Conservation (phyloP, 768 basidiomycete genomes). For the Epithele typhae region DNA sequence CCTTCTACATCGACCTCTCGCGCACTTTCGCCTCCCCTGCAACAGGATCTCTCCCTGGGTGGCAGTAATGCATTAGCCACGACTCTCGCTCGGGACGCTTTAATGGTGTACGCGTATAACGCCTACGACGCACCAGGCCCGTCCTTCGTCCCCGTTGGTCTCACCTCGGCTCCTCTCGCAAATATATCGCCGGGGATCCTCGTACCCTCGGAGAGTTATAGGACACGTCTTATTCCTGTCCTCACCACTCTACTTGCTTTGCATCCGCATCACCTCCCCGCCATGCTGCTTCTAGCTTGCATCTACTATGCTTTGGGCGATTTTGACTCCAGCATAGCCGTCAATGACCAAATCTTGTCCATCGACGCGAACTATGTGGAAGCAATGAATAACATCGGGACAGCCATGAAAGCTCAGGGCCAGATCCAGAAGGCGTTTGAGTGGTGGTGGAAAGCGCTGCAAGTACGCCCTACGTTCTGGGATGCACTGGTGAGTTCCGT, state of each 20-base stretch:
- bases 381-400: slow-evolving; percentile 39
- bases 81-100: slow-evolving; percentile 27
- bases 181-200: slow-evolving; percentile 10
- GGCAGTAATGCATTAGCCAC: slow-evolving; percentile 19
- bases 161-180: slow-evolving; percentile 11
- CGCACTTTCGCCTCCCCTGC: no score
- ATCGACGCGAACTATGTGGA: slow-evolving; percentile 28
- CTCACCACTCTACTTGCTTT: slow-evolving; percentile 27
- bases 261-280: slow-evolving; percentile 31
- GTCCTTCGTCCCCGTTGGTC: slow-evolving; percentile 1
- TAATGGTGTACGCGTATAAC: slow-evolving; percentile 30
- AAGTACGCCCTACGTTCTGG: slow-evolving; percentile 28
- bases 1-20: no score
- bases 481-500: slow-evolving; percentile 26
- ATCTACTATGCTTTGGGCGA: slow-evolving; percentile 32
- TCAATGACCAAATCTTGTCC: slow-evolving; percentile 31
- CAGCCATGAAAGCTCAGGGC: slow-evolving; percentile 31
- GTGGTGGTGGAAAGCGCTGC: slow-evolving; percentile 39
- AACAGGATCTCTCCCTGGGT: neutral
- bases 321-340: slow-evolving; percentile 23
- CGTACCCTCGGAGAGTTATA: slow-evolving; percentile 18
- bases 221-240: slow-evolving; percentile 28
- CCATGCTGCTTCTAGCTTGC: slow-evolving; percentile 33
- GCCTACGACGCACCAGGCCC: slow-evolving; percentile 22
- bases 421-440: slow-evolving; percentile 28